Evolutionary conservation across 2,329 filamentous ascomycete genomes (phyloP).

Genomic region (Shiraia sp.): DNA sequence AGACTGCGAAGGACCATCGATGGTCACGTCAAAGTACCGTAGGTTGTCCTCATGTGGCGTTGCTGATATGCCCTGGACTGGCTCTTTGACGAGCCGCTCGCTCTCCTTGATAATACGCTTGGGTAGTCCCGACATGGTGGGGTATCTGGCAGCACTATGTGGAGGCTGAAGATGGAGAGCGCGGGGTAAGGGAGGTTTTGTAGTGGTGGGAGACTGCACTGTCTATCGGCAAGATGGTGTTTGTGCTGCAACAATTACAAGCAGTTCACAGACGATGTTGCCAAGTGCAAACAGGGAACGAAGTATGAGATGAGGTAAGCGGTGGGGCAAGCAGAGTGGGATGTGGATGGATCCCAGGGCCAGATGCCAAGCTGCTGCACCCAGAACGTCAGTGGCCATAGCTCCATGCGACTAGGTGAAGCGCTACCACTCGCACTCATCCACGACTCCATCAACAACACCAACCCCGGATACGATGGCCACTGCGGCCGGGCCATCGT

Average conservation of each 20-base stretch:
- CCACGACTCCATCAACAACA: slow-evolving; percentile 11
- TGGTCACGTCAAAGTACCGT: slow-evolving; percentile 96
- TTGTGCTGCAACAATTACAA: too few relatives aligned
- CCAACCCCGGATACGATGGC: slow-evolving; percentile 22
- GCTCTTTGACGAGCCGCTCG: slow-evolving; percentile 93
- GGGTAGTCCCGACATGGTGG: slow-evolving; percentile 66
- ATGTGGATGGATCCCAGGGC: too few relatives aligned
- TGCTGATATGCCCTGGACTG: slow-evolving; percentile 94
- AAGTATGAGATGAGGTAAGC: background rate
- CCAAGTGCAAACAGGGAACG: background rate
- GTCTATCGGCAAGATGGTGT: background rate
- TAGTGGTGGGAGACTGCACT: background rate
- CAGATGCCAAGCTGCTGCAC: too few relatives aligned
- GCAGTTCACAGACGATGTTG: background rate
- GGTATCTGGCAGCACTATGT: background rate
- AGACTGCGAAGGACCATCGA: slow-evolving; percentile 87
- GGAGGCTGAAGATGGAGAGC: too few relatives aligned
- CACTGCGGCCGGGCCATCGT: slow-evolving; percentile 37
- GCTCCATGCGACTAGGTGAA: background rate
- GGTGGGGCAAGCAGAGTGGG: background rate
- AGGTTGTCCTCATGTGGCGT: slow-evolving; percentile 96
- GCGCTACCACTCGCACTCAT: background rate
- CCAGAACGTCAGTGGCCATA: background rate
- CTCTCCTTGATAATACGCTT: slow-evolving; percentile 99
- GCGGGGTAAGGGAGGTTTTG: background rate